phyloP scores from a whole-genome alignment of 257 asterid genomes.

The Rehmannia glutinosa region DNA sequence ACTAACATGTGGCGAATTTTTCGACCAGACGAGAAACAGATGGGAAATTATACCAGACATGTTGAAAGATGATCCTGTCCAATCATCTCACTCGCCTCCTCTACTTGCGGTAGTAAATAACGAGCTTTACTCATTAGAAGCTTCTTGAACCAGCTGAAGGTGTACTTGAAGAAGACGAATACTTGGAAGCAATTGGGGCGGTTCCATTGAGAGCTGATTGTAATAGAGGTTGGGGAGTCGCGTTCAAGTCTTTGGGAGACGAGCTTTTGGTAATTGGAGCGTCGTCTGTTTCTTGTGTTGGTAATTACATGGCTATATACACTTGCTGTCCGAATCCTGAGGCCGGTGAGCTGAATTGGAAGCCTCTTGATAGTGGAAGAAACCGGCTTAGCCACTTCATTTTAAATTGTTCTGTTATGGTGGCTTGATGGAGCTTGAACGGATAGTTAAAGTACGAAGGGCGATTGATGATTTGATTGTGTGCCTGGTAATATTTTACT shows the following conservation, averaged over 20 bases:
- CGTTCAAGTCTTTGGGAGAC: conserved; percentile 68
- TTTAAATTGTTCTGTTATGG: conserved; percentile 68
- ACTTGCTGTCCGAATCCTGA: conserved; percentile 55
- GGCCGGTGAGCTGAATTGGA: conserved; percentile 45
- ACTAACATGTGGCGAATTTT: conserved; percentile 69
- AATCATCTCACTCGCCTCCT: conserved; percentile 63
- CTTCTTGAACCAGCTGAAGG: conserved; percentile 63
- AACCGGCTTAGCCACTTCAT: conserved; percentile 64
- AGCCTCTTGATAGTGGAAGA: conserved; percentile 44
- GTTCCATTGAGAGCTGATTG: conserved; percentile 71
- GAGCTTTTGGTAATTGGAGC: conserved; percentile 70
- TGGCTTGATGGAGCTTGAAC: conserved; percentile 49
- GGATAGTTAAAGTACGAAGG: no score
- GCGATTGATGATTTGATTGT: no score
- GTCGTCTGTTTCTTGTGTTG: conserved; percentile 13
- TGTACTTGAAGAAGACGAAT: conserved; percentile 56
- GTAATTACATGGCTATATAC: conserved; percentile 54
- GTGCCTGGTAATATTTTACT: no score
- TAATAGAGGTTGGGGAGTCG: conserved; percentile 78
- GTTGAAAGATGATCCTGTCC: conserved; percentile 65
- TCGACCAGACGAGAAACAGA: conserved; percentile 38
- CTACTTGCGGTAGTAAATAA: conserved; percentile 70
- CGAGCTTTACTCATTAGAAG: conserved; percentile 61
- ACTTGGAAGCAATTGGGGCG: conserved; percentile 64
- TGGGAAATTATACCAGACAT: conserved; percentile 72